Conservation (phyloP, 2,329 filamentous ascomycete species). For the Ophiostoma pallidulum region DNA sequence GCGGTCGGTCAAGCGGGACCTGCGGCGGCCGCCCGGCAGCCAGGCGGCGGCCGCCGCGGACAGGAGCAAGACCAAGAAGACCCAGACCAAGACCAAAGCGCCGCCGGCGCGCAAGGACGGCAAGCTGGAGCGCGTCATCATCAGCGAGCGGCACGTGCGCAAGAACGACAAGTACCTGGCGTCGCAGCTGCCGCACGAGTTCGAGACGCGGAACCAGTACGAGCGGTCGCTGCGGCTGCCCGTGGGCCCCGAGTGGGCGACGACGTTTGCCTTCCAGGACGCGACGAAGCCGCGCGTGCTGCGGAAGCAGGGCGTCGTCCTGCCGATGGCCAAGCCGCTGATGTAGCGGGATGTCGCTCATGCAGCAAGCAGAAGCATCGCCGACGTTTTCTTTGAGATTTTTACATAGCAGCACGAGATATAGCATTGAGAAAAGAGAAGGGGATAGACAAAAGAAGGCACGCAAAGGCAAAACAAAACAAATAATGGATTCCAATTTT, state of each 20-base stretch:
- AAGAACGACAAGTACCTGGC: constrained; percentile 91
- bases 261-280: constrained; percentile 90
- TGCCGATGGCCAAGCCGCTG: constrained; percentile 72
- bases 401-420: background rate
- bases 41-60: constrained; percentile 41
- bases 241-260: constrained; percentile 88
- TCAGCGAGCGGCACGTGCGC: constrained; percentile 82
- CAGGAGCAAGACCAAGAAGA: constrained; percentile 59
- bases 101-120: constrained; percentile 70
- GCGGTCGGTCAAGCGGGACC: constrained; percentile 54
- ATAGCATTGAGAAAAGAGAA: background rate
- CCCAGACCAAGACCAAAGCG: constrained; percentile 59
- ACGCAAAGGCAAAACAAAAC: background rate
- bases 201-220: constrained; percentile 80
- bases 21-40: constrained; percentile 22
- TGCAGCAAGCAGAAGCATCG: too few relatives aligned
- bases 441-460: background rate
- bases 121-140: constrained; percentile 74
- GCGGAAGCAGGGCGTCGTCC: constrained; percentile 83
- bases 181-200: constrained; percentile 74
- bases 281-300: constrained; percentile 81
- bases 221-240: constrained; percentile 80
- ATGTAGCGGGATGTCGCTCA: constrained; percentile 8
- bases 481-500: too few relatives aligned
- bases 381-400: too few relatives aligned